These are phyloP conservation scores for Maudiozyma turicensis DNA, from an alignment of 805 yeast species.

Conservation along the genomic window DNA sequence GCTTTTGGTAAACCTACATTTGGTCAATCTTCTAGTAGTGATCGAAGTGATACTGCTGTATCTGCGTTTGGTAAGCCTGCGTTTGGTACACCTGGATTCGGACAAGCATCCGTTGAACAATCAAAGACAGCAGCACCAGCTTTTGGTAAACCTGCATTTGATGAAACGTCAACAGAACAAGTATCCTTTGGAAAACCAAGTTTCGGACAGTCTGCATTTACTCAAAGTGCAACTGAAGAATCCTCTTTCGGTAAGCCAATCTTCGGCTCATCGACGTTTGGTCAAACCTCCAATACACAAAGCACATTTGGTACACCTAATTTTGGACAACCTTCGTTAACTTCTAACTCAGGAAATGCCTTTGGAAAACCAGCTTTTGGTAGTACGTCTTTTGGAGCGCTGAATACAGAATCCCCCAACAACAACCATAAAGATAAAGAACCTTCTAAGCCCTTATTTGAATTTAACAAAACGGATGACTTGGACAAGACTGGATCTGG, in stretches of 20 bases:
- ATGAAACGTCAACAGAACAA: too few relatives aligned
- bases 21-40: slow-evolving; percentile 10
- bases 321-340: too few relatives aligned
- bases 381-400: background rate
- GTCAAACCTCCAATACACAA: too few relatives aligned
- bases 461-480: background rate
- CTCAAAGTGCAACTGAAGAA: too few relatives aligned
- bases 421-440: background rate
- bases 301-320: too few relatives aligned
- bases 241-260: too few relatives aligned
- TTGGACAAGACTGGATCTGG: slow-evolving; percentile 1
- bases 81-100: background rate
- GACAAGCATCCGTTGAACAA: background rate
- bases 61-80: slow-evolving; percentile 5
- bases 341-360: too few relatives aligned
- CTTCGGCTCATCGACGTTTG: too few relatives aligned
- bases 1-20: slow-evolving; percentile 19
- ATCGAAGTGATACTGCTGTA: background rate
- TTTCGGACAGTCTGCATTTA: too few relatives aligned
- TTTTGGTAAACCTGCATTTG: too few relatives aligned
- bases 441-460: background rate
- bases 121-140: background rate
- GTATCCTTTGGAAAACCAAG: too few relatives aligned
- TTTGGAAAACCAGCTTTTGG: background rate
- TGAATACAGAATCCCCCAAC: too few relatives aligned